Conservation (phyloP, 2,329 filamentous ascomycete species). For the Hypoxylon sp. region DNA sequence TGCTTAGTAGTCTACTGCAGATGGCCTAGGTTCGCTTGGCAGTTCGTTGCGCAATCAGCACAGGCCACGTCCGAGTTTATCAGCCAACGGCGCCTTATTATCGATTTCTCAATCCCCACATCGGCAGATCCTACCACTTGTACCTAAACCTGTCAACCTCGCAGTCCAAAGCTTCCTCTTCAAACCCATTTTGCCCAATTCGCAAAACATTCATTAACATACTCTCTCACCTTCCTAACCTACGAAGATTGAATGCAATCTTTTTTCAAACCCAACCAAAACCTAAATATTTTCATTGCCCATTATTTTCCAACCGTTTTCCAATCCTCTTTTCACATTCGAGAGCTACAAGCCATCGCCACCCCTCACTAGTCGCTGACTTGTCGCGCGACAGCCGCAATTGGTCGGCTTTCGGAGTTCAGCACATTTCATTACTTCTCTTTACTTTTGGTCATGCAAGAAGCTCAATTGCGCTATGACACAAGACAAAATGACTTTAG, state of each 20-base stretch:
- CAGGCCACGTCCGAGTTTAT: slow-evolving; percentile 30
- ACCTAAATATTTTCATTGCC: too few species aligned
- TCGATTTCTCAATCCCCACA: slow-evolving; percentile 23
- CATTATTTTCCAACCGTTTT: background rate
- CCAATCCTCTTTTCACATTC: slow-evolving; percentile 4
- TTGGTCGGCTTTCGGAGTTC: slow-evolving; percentile 18
- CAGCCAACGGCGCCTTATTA: slow-evolving; percentile 26
- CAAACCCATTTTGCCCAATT: background rate
- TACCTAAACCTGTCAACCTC: slow-evolving; percentile 27
- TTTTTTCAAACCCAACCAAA: background rate
- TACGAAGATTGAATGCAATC: too few species aligned
- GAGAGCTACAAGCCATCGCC: slow-evolving; percentile 1
- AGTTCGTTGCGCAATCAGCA: slow-evolving; percentile 23
- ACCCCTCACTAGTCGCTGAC: slow-evolving; percentile 16
- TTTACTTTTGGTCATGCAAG: slow-evolving; percentile 39
- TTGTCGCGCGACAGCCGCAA: slow-evolving; percentile 16
- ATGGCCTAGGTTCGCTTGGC: slow-evolving; percentile 1
- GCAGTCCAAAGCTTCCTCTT: background rate
- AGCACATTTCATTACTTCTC: slow-evolving; percentile 1
- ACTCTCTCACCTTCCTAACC: background rate
- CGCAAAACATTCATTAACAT: slow-evolving; percentile 2
- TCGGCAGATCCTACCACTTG: slow-evolving; percentile 30
- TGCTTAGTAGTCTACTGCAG: too few species aligned
- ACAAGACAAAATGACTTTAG: slow-evolving; percentile 82
- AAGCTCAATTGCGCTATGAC: slow-evolving; percentile 68